These are phyloP conservation scores for Streptanthus diversifolius DNA, from an alignment of 345 rosid species.

Conservation along the genomic window DNA sequence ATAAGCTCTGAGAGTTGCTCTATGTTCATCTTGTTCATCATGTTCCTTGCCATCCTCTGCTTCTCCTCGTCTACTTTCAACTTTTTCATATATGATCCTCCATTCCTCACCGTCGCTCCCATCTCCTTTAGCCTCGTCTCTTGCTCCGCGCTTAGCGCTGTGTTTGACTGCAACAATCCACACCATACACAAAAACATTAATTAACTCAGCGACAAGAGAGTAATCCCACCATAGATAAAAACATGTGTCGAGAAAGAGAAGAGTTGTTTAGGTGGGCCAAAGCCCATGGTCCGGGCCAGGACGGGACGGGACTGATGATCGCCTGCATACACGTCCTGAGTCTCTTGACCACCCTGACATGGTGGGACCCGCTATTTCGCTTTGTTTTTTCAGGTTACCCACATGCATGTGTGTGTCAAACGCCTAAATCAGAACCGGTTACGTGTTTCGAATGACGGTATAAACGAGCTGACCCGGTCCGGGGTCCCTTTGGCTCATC, in stretches of 20 bases:
- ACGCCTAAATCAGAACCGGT: not conserved
- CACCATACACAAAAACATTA: not conserved
- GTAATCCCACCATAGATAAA: not conserved
- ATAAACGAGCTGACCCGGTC: not conserved
- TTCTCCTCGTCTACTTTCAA: slow-evolving; percentile 61
- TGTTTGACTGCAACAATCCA: slow-evolving; percentile 56
- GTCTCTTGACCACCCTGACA: too few species aligned
- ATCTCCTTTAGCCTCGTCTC: slow-evolving; percentile 85
- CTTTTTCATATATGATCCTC: slow-evolving; percentile 52
- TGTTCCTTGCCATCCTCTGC: slow-evolving; percentile 55
- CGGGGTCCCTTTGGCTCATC: not conserved
- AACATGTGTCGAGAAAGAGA: not conserved
- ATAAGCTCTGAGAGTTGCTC: slow-evolving; percentile 69
- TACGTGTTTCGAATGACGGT: not conserved
- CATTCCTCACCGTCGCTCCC: slow-evolving; percentile 93
- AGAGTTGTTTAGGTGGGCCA: not conserved
- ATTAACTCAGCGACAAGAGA: not conserved
- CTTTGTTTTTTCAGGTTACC: not conserved
- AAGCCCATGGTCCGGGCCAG: not conserved
- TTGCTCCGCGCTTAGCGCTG: slow-evolving; percentile 63
- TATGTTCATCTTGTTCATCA: slow-evolving; percentile 66
- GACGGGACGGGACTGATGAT: too few species aligned
- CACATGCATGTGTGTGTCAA: not conserved
- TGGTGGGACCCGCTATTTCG: too few species aligned
- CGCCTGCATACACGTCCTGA: not conserved